phyloP scores from a whole-genome alignment of 768 basidiomycete species.

The Cyathus striatus region DNA sequence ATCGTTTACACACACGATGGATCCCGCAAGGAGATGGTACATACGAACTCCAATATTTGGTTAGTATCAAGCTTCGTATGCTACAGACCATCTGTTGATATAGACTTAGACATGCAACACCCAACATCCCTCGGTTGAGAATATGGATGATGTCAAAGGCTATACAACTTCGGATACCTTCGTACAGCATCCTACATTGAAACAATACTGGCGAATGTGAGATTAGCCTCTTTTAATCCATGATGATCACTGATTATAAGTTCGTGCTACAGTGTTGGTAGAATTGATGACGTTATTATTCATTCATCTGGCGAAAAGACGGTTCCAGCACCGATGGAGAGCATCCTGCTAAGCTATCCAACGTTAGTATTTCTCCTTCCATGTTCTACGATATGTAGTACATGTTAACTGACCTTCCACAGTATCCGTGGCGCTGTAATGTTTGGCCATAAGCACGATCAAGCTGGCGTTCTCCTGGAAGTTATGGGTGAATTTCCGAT shows the following conservation, averaged over 20 bases:
- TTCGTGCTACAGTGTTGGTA: constrained; percentile 30
- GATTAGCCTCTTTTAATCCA: not conserved
- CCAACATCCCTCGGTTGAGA: constrained; percentile 20
- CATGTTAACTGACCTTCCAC: not conserved
- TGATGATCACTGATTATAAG: too few relatives aligned
- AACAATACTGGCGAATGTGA: constrained; percentile 27
- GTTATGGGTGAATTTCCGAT: constrained; percentile 16
- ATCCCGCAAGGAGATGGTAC: constrained; percentile 22
- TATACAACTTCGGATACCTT: constrained; percentile 33
- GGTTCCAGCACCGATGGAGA: constrained; percentile 16
- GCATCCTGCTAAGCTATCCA: not conserved
- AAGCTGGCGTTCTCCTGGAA: constrained; percentile 28
- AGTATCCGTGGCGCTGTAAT: constrained; percentile 28
- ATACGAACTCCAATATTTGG: constrained; percentile 30
- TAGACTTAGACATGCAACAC: constrained; percentile 17
- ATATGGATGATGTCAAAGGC: constrained; percentile 24
- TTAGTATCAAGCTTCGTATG: constrained; percentile 7
- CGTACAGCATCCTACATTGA: constrained; percentile 26
- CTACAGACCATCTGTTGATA: not conserved
- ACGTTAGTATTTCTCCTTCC: not conserved
- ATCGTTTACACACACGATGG: constrained; percentile 21
- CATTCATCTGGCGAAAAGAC: constrained; percentile 22
- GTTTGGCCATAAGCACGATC: constrained; percentile 35
- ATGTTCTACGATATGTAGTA: not conserved
- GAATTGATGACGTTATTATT: constrained; percentile 24